Conservation (phyloP, 192 early-diverging fungal genomes). For the Coemansia sp. region DNA sequence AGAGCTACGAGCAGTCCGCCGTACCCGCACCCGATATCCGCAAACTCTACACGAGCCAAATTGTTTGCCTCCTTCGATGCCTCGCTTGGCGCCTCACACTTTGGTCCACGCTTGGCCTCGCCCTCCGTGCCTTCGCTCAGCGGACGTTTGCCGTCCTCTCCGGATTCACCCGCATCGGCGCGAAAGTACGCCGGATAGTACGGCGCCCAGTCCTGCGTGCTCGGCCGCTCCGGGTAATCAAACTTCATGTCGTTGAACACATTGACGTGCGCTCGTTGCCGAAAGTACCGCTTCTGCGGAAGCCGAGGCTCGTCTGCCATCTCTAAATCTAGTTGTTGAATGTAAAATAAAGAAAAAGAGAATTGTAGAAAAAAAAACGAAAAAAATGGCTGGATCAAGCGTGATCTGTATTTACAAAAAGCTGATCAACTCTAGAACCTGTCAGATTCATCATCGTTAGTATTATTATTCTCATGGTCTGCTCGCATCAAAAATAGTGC, state of each 20-base stretch:
- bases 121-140: neutral
- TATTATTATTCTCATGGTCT: no score
- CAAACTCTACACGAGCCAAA: conserved; percentile 77
- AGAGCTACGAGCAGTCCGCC: conserved; percentile 88
- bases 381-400: neutral
- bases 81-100: conserved; percentile 3
- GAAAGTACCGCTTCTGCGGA: conserved; percentile 78
- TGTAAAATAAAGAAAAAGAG: conserved; percentile 2
- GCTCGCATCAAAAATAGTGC: no score
- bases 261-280: conserved; percentile 95
- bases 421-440: no score
- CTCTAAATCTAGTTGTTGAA: neutral
- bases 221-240: conserved; percentile 81
- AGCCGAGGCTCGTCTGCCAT: conserved; percentile 28
- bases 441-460: no score
- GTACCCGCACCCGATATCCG: conserved; percentile 98
- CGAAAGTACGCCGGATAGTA: conserved; percentile 75
- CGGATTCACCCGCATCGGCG: neutral
- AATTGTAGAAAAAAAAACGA: neutral
- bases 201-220: conserved; percentile 84
- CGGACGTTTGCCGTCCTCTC: conserved; percentile 7
- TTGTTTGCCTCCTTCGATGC: no score
- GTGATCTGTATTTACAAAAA: no score
- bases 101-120: conserved; percentile 31
- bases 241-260: conserved; percentile 94